Conservation (phyloP, 768 basidiomycete species). For the Lactarius evosmus region DNA sequence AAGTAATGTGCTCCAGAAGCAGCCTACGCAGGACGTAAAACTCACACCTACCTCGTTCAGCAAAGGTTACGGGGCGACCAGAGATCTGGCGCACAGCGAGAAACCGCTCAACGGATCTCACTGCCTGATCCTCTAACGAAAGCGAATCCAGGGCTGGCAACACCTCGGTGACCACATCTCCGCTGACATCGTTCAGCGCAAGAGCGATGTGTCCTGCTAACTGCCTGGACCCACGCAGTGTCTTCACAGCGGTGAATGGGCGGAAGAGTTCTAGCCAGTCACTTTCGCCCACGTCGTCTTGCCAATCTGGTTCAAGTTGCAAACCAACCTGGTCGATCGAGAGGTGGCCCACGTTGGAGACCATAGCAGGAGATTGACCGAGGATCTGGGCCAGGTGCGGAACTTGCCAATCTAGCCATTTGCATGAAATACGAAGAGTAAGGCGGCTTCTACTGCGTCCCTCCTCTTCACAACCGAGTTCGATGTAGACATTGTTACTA, state of each 20-base stretch:
- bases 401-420: slow-evolving; percentile 4
- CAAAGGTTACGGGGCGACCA: no score
- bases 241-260: background rate
- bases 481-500: background rate
- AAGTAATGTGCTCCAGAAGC: background rate
- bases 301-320: background rate
- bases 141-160: no score
- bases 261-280: slow-evolving; percentile 1
- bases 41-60: background rate
- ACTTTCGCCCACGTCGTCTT: background rate
- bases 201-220: background rate
- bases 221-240: background rate
- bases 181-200: background rate
- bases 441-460: background rate
- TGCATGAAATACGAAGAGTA: slow-evolving; percentile 1
- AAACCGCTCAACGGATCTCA: no score
- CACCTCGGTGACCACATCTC: background rate
- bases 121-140: no score
- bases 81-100: no score
- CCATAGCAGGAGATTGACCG: background rate
- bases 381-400: slow-evolving; percentile 12
- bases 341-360: background rate
- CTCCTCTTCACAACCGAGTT: background rate
- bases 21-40: background rate
- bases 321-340: background rate